Evolutionary conservation across 139 green algal species (phyloP).

Genomic region (Pedinophyceae sp.): DNA sequence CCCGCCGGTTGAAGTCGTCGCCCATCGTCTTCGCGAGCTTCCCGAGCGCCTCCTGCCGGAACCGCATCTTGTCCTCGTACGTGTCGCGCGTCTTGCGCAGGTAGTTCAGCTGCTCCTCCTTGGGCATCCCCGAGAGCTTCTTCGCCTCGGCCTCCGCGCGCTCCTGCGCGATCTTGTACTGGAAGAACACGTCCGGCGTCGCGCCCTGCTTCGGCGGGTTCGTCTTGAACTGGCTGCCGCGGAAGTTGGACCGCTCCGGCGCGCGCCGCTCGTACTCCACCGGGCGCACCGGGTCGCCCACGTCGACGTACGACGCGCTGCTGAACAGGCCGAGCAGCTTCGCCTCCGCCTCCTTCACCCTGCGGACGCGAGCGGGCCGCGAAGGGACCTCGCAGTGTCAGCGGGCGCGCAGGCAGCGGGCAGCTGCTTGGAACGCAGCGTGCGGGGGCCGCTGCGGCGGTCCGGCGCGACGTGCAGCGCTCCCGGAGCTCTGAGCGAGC

Average conservation of each 20-base stretch:
- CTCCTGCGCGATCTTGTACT: slow-evolving; percentile 44
- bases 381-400: too few species aligned
- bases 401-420: too few species aligned
- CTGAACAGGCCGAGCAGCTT: neutral
- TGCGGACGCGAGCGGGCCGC: too few species aligned
- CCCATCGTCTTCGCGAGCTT: neutral
- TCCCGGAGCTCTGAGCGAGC: too few species aligned
- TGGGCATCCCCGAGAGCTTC: slow-evolving; percentile 32
- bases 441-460: too few species aligned
- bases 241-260: neutral
- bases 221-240: slow-evolving; percentile 40
- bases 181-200: slow-evolving; percentile 49
- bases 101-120: slow-evolving; percentile 19
- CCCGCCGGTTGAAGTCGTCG: neutral
- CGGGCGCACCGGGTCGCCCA: neutral
- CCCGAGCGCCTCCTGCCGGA: neutral
- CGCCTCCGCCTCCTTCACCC: too few species aligned
- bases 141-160: slow-evolving; percentile 18
- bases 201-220: slow-evolving; percentile 28
- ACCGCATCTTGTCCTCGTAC: neutral
- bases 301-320: neutral
- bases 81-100: slow-evolving; percentile 17
- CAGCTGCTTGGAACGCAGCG: too few species aligned
- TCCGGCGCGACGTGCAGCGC: too few species aligned
- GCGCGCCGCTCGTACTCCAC: neutral